Conservation (phyloP, 2,329 filamentous ascomycete genomes). For the Coccinonectria pachysandricola region DNA sequence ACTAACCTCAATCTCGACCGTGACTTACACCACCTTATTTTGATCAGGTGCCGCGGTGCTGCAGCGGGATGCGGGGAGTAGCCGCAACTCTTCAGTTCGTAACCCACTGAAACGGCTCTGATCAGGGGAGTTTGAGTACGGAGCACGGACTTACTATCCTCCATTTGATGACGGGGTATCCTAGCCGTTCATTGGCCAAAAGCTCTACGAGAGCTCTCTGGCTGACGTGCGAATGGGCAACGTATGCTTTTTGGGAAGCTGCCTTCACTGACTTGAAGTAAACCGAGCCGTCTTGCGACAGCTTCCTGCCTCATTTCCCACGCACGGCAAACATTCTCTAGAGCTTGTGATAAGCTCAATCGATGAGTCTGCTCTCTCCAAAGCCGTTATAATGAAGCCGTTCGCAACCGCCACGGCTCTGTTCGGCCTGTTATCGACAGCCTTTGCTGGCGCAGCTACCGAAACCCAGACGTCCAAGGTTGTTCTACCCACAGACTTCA, state of each 20-base stretch:
- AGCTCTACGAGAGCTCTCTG: conserved; percentile 19
- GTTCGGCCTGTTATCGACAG: conserved; percentile 44
- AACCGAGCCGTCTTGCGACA: conserved; percentile 8
- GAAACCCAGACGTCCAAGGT: conserved; percentile 44
- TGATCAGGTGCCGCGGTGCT: too few species aligned
- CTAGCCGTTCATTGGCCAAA: conserved; percentile 19
- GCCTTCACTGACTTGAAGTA: conserved; percentile 21
- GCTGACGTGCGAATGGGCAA: conserved; percentile 23
- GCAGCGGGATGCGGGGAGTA: too few species aligned
- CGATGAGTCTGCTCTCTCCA: conserved; percentile 22
- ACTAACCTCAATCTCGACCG: too few species aligned
- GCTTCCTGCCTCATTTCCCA: conserved; percentile 3
- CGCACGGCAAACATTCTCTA: conserved; percentile 5
- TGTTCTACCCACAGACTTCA: conserved; percentile 57
- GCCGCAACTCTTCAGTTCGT: too few species aligned
- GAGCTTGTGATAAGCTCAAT: conserved; percentile 19
- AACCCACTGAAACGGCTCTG: too few species aligned
- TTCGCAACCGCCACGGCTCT: conserved; percentile 44
- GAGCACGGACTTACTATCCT: conserved; percentile 16
- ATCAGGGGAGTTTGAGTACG: too few species aligned
- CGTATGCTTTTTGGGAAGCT: conserved; percentile 26
- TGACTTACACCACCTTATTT: too few species aligned
- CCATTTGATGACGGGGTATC: too few species aligned
- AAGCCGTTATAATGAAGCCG: conserved; percentile 29
- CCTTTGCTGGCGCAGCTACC: conserved; percentile 28